Percentiles rank a stretch among this genome's conserved stretches.
phyloP scores from a whole-genome alignment of 345 rosid genomes.

The Corchorus capsularis region DNA sequence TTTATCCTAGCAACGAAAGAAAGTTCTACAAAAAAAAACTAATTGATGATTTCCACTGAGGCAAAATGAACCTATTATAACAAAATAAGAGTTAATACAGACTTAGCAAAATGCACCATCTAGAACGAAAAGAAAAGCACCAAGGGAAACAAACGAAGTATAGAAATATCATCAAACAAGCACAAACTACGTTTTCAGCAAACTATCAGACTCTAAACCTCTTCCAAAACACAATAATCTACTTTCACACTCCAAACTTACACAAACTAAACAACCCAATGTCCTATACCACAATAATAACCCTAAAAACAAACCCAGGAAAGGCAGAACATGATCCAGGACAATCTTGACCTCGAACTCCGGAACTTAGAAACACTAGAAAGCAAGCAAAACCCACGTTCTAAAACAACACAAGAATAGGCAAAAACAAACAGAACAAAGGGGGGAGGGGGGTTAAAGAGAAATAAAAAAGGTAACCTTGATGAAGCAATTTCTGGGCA shows the following conservation, averaged over 20 bases:
- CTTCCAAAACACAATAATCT: not conserved
- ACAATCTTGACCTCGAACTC: constrained; percentile 6
- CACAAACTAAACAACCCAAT: not conserved
- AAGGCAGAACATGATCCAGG: not conserved
- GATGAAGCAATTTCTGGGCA: constrained; percentile 68
- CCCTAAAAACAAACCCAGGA: not conserved
- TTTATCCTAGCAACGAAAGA: not conserved
- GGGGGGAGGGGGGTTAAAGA: not conserved
- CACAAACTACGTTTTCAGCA: not conserved
- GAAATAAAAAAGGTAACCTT: constrained; percentile 45
- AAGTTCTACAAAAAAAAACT: not conserved
- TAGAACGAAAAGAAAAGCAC: not conserved
- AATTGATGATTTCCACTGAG: not conserved
- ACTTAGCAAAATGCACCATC: not conserved
- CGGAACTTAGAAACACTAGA: not conserved
- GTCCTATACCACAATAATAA: not conserved
- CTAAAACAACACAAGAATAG: not conserved
- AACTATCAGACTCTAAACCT: not conserved
- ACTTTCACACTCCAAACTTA: constrained; percentile 14
- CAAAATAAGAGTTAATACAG: not conserved
- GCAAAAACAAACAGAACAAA: not conserved
- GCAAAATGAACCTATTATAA: not conserved
- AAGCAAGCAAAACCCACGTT: not conserved
- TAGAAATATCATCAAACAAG: not conserved
- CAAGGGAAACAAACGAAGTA: not conserved